Evolutionary conservation across 345 rosid genomes (phyloP).

Genomic region (Clarkia xantiana): DNA sequence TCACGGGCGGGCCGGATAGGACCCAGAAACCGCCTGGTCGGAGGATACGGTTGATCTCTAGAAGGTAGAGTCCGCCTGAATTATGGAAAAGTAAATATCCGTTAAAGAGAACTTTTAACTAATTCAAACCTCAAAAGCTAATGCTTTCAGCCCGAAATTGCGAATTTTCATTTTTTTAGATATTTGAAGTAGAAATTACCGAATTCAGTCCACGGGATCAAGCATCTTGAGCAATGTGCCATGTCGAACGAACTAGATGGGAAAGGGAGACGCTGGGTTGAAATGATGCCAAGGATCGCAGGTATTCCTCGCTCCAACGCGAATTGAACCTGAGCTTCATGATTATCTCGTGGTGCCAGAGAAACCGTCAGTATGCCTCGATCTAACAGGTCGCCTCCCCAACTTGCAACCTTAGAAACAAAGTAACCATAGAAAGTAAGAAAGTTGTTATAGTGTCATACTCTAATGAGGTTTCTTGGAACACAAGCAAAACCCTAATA

Average conservation of each 20-base stretch:
- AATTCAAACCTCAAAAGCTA: no score
- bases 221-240: constrained; percentile 99
- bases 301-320: constrained; percentile 98
- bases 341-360: constrained; percentile 97
- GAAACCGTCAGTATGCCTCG: constrained; percentile 77
- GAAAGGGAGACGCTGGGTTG: constrained; percentile 92
- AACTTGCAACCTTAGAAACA: constrained; percentile 76
- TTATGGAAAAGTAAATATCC: background rate
- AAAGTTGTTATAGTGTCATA: no score
- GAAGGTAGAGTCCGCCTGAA: constrained; percentile 88
- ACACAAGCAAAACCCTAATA: background rate
- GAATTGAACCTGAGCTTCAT: constrained; percentile 97
- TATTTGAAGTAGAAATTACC: constrained; percentile 31
- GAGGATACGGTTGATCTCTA: constrained; percentile 78
- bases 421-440: no score
- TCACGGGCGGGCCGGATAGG: constrained; percentile 93
- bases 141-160: no score
- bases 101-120: no score
- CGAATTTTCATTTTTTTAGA: no score
- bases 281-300: constrained; percentile 91
- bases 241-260: constrained; percentile 92
- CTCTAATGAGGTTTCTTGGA: no score
- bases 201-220: constrained; percentile 98
- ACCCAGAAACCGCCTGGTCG: constrained; percentile 99
- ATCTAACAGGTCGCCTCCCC: constrained; percentile 97